phyloP scores from a whole-genome alignment of 176 grass and related monocot species.

The Carex cristatella region DNA sequence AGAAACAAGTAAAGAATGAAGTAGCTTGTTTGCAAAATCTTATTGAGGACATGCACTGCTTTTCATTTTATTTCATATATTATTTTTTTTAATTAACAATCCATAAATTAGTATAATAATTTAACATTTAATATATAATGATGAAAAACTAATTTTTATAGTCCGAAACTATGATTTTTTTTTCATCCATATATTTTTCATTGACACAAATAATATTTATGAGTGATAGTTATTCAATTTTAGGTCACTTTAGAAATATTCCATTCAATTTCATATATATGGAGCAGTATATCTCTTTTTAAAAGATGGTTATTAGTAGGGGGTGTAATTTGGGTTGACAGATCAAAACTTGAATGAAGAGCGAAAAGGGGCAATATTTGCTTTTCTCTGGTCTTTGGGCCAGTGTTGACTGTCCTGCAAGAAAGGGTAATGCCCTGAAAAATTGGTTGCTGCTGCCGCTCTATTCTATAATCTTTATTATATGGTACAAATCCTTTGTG shows the following conservation, averaged over 20 bases:
- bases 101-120: neutral
- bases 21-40: neutral
- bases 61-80: neutral
- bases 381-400: conserved; percentile 30
- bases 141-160: neutral
- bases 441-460: conserved; percentile 13
- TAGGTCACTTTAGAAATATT: neutral
- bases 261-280: neutral
- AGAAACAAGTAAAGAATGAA: neutral
- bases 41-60: neutral
- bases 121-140: neutral
- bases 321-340: conserved; percentile 1
- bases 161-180: neutral
- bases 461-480: conserved; percentile 31
- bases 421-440: conserved; percentile 37
- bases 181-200: neutral
- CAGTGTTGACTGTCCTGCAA: conserved; percentile 37
- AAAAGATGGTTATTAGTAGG: neutral
- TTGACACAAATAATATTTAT: neutral
- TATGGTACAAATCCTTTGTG: conserved; percentile 36
- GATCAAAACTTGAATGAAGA: neutral
- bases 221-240: neutral
- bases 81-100: neutral
- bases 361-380: neutral
- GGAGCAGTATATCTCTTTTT: too few relatives aligned